Percentiles rank a stretch among this genome's conserved stretches.
phyloP scores from a whole-genome alignment of 2,329 filamentous ascomycete species.

The Lasiodiplodia theobromae region DNA sequence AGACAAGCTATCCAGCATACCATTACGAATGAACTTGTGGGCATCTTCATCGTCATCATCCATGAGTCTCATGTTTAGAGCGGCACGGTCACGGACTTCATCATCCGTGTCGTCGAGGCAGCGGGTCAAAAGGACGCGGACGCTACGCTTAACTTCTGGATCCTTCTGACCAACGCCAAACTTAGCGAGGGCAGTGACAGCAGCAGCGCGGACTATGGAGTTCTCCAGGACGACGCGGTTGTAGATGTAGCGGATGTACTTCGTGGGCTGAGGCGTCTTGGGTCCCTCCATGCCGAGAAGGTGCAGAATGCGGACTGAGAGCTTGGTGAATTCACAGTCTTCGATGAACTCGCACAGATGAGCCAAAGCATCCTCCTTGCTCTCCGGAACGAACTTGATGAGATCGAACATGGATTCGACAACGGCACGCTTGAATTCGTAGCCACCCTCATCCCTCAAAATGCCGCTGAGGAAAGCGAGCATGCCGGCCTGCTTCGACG shows the following conservation, averaged over 20 bases:
- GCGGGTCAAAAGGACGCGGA: conserved; percentile 87
- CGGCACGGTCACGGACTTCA: conserved; percentile 94
- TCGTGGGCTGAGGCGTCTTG: conserved; percentile 93
- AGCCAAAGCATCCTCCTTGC: conserved; percentile 80
- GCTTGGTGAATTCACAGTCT: conserved; percentile 98
- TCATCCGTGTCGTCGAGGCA: conserved; percentile 98
- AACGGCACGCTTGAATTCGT: conserved; percentile 96
- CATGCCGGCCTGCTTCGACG: conserved; percentile 97
- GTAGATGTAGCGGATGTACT: conserved; percentile 99
- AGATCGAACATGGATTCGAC: conserved; percentile 99
- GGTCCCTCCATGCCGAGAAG: conserved; percentile 93
- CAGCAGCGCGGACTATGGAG: conserved; percentile 91
- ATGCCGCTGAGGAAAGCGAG: conserved; percentile 97
- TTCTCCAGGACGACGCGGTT: conserved; percentile 98
- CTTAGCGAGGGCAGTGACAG: conserved; percentile 93
- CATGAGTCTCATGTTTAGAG: conserved; percentile 91
- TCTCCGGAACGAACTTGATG: conserved; percentile 97
- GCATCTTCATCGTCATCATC: conserved; percentile 88
- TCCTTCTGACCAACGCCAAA: conserved; percentile 98
- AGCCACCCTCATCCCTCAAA: conserved; percentile 93
- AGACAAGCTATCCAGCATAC: conserved; percentile 56
- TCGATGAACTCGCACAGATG: conserved; percentile 99
- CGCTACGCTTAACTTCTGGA: conserved; percentile 94
- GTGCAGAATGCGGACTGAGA: conserved; percentile 93
- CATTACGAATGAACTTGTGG: conserved; percentile 89